These are phyloP conservation scores for Sugiyamaella boreocaroliniensis DNA, from an alignment of 805 yeast species.

Conservation along the genomic window DNA sequence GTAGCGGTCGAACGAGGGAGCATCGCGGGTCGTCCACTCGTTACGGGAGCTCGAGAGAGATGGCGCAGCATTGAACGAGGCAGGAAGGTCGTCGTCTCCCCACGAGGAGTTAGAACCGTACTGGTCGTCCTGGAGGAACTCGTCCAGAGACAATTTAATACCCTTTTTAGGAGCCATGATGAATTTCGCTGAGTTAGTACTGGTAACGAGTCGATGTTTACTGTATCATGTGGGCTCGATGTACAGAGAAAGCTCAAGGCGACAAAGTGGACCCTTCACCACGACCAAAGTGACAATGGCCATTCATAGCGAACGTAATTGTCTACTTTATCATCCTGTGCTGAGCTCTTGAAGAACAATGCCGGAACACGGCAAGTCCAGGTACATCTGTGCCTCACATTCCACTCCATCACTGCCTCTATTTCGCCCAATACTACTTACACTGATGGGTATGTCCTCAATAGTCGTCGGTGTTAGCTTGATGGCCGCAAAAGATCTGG, in stretches of 20 bases:
- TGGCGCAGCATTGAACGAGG: constrained; percentile 1
- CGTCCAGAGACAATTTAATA: constrained; percentile 76
- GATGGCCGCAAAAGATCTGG: not conserved
- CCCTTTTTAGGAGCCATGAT: constrained; percentile 55
- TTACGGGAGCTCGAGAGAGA: constrained; percentile 24
- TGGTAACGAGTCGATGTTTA: no score
- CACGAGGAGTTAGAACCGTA: constrained; percentile 42
- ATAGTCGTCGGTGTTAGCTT: not conserved
- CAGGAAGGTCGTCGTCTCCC: constrained; percentile 67
- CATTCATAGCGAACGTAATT: no score
- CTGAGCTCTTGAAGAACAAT: no score
- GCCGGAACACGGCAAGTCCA: no score
- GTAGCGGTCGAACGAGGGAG: constrained; percentile 1
- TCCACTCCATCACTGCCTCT: no score
- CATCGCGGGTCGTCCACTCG: constrained; percentile 31
- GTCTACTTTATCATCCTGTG: no score
- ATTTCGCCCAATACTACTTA: no score
- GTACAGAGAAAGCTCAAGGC: no score
- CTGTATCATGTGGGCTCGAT: no score
- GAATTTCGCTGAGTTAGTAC: not conserved
- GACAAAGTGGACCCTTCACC: no score
- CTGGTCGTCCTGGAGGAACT: constrained; percentile 26
- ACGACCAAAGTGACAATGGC: no score
- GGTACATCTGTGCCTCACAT: no score
- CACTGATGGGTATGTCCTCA: not conserved